A percentile compares a stretch with the other conserved stretches of the same genome.
These are phyloP conservation scores for Strigomonas galati DNA, from an alignment of 208 protist genomes.

Conservation along the genomic window DNA sequence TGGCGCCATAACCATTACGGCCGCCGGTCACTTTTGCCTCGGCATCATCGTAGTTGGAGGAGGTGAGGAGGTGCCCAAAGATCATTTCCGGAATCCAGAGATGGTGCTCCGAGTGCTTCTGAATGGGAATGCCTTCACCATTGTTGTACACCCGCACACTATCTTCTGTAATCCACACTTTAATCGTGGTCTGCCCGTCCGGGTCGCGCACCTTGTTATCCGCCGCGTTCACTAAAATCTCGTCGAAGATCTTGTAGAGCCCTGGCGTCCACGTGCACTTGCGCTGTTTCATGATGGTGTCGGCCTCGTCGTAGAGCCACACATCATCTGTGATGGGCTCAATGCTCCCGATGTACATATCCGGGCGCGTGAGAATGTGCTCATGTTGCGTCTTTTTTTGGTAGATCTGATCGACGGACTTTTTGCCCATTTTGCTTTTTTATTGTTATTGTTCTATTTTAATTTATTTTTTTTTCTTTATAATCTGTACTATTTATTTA, in stretches of 20 bases:
- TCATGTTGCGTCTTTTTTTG: conserved; percentile 97
- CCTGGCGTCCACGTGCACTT: conserved; percentile 97
- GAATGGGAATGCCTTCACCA: conserved; percentile 97
- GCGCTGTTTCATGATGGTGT: conserved; percentile 90
- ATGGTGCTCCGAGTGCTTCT: conserved; percentile 96
- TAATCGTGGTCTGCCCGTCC: conserved; percentile 83
- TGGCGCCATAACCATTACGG: conserved; percentile 98
- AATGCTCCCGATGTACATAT: conserved; percentile 99
- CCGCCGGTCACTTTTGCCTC: conserved; percentile 97
- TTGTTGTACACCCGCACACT: conserved; percentile 98
- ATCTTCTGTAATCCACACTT: conserved; percentile 96
- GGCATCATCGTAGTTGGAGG: conserved; percentile 99
- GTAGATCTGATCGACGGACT: conserved; percentile 96
- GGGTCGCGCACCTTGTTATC: conserved; percentile 99
- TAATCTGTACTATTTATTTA: conserved; percentile 9
- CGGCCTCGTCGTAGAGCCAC: conserved; percentile 95
- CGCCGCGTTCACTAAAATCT: conserved; percentile 99
- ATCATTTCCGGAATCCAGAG: conserved; percentile 99
- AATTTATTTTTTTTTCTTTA: conserved; percentile 10
- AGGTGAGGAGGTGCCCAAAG: conserved; percentile 99
- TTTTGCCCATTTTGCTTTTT: conserved; percentile 28
- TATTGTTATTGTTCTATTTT: conserved; percentile 15
- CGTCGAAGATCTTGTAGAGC: conserved; percentile 99
- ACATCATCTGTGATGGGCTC: conserved; percentile 89
- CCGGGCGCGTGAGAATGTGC: conserved; percentile 98